A percentile compares a stretch with the other conserved stretches of the same genome.
These are phyloP conservation scores for Saccharomycopsis synnaedendra DNA, from an alignment of 805 yeast species.

Conservation along the genomic window DNA sequence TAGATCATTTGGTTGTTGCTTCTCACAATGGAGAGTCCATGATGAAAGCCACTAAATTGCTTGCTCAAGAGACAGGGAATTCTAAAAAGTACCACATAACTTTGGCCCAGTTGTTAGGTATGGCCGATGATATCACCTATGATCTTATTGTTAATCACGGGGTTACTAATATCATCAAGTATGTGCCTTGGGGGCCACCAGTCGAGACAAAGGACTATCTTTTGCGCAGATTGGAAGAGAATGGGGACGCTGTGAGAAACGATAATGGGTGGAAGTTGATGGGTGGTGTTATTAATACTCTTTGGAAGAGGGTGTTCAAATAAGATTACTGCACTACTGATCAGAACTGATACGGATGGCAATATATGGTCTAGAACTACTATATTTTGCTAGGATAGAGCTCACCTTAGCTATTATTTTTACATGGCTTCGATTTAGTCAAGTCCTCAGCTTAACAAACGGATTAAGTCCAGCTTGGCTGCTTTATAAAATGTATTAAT, in stretches of 20 bases:
- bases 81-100: constrained; percentile 48
- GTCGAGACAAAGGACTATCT: constrained; percentile 84
- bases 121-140: constrained; percentile 85
- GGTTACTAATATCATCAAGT: constrained; percentile 73
- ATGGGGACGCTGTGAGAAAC: constrained; percentile 85
- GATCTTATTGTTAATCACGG: constrained; percentile 56
- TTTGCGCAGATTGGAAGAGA: constrained; percentile 84
- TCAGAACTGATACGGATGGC: background rate
- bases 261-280: constrained; percentile 73
- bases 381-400: background rate
- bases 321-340: background rate
- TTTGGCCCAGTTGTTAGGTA: constrained; percentile 85
- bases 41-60: constrained; percentile 50
- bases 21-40: constrained; percentile 82
- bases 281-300: constrained; percentile 35
- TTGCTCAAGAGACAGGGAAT: constrained; percentile 26
- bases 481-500: no score
- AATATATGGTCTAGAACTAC: background rate
- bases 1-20: constrained; percentile 81
- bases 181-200: constrained; percentile 98
- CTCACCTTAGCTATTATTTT: no score
- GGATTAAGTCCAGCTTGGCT: no score
- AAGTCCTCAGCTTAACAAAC: no score
- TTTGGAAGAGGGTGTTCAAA: constrained; percentile 22
- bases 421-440: no score